These are phyloP conservation scores for Ophiostoma novo-ulmi DNA, from an alignment of 2,329 filamentous ascomycete species.

Conservation along the genomic window DNA sequence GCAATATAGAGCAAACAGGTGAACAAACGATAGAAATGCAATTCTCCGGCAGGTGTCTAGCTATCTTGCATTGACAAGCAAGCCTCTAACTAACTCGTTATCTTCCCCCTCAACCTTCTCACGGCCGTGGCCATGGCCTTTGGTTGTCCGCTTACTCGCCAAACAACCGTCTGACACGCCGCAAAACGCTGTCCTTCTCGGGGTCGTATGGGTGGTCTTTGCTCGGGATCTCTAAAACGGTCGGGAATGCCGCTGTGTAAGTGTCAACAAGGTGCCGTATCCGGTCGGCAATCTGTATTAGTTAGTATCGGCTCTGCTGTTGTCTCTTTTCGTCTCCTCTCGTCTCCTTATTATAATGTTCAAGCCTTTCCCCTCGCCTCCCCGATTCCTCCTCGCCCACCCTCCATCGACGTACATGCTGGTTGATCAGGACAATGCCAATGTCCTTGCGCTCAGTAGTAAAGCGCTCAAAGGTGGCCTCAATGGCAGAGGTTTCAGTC, in stretches of 20 bases:
- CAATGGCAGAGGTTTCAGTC: conserved; percentile 83
- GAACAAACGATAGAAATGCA: conserved; percentile 7
- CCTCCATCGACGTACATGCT: conserved; percentile 63
- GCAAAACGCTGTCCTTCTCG: conserved; percentile 95
- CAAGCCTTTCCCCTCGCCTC: neutral
- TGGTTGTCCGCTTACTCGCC: conserved; percentile 52
- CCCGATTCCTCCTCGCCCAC: neutral
- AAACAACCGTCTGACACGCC: conserved; percentile 67
- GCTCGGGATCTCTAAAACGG: conserved; percentile 91
- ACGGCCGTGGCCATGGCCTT: neutral
- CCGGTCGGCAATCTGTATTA: conserved; percentile 76
- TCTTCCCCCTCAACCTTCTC: neutral
- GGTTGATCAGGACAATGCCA: conserved; percentile 93
- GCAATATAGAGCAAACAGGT: neutral
- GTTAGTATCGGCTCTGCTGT: neutral
- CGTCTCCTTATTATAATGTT: neutral
- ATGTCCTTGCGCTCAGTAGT: conserved; percentile 91
- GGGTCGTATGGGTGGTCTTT: conserved; percentile 99
- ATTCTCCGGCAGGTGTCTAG: neutral
- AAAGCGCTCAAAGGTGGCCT: conserved; percentile 83
- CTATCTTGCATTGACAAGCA: neutral
- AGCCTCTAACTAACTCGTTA: neutral
- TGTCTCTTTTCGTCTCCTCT: neutral
- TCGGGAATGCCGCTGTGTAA: conserved; percentile 93
- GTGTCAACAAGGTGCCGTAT: conserved; percentile 88